A percentile compares a stretch with the other conserved stretches of the same genome.
Conservation (phyloP, 2,329 filamentous ascomycete genomes). For the Ophiostoma montium region DNA sequence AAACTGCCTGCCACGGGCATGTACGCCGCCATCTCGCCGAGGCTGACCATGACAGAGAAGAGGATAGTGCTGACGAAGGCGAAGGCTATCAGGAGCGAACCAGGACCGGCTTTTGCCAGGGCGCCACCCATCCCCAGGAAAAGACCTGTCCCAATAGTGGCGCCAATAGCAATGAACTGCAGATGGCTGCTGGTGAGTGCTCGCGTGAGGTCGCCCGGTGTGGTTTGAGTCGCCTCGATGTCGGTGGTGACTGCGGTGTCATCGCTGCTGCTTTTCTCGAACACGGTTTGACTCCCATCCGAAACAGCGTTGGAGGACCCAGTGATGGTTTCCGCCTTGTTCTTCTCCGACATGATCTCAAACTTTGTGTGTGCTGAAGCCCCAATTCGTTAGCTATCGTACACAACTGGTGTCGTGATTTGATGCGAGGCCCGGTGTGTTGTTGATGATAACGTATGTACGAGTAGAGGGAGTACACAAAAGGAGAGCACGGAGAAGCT, state of each 20-base stretch:
- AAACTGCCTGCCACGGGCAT: conserved; percentile 51
- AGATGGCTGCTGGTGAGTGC: conserved; percentile 40
- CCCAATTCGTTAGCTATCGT: too few relatives aligned
- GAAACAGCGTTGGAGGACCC: background rate
- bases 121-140: conserved; percentile 49
- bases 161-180: conserved; percentile 44
- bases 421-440: too few relatives aligned
- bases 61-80: conserved; percentile 45
- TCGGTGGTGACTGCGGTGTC: background rate
- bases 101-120: conserved; percentile 16
- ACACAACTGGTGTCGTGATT: too few relatives aligned
- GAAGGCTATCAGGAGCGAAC: conserved; percentile 43
- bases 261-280: conserved; percentile 2
- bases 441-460: too few relatives aligned
- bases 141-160: conserved; percentile 42
- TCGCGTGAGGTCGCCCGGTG: conserved; percentile 29
- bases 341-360: conserved; percentile 1
- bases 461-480: too few relatives aligned
- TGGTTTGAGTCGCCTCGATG: background rate
- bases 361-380: background rate
- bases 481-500: too few relatives aligned
- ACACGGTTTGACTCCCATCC: background rate
- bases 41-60: conserved; percentile 46
- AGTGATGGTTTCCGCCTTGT: background rate
- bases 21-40: conserved; percentile 51